Evolutionary conservation across 805 yeast species (phyloP).

Genomic region (Lachancea thermotolerans): DNA sequence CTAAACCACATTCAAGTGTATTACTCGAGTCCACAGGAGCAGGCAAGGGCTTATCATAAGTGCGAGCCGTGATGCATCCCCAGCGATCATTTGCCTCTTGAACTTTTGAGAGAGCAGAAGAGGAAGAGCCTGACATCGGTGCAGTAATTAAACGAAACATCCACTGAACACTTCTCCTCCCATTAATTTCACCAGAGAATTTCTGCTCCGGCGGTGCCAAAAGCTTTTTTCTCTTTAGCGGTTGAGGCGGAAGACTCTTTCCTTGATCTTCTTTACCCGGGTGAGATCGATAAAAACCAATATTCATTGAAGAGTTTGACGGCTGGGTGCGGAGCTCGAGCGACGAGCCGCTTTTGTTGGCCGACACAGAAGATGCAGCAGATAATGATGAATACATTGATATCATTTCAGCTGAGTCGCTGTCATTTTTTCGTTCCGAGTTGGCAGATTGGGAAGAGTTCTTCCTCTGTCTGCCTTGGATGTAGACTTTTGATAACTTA

Average conservation of each 20-base stretch:
- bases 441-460: neutral
- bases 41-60: conserved; percentile 23
- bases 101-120: conserved; percentile 10
- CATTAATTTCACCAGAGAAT: conserved; percentile 6
- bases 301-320: conserved; percentile 1
- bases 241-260: neutral
- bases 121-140: conserved; percentile 6
- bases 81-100: conserved; percentile 19
- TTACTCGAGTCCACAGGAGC: neutral
- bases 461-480: neutral
- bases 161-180: conserved; percentile 1
- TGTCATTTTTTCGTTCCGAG: conserved; percentile 1
- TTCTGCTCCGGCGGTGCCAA: conserved; percentile 20
- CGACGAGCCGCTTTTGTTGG: conserved; percentile 13
- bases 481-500: neutral
- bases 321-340: conserved; percentile 9
- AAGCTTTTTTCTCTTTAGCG: conserved; percentile 15
- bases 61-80: conserved; percentile 18
- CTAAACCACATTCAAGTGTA: neutral
- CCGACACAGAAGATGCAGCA: conserved; percentile 11
- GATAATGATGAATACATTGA: conserved; percentile 21
- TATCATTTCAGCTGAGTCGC: conserved; percentile 16
- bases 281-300: neutral
- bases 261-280: neutral
- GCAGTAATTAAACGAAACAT: conserved; percentile 4